Evolutionary conservation across 2,329 filamentous ascomycete genomes (phyloP).

Genomic region (Phoma sp.): DNA sequence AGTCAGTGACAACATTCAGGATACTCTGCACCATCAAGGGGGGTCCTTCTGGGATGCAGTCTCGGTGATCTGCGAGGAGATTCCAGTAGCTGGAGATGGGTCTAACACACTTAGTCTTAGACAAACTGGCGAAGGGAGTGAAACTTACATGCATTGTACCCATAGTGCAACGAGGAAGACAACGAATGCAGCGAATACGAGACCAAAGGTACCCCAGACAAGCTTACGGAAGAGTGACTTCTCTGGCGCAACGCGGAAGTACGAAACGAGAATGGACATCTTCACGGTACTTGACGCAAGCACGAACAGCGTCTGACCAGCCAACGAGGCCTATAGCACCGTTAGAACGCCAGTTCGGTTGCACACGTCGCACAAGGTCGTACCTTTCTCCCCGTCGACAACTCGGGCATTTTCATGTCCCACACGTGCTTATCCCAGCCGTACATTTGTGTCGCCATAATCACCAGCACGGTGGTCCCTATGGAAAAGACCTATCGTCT

Average conservation of each 20-base stretch:
- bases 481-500: slow-evolving; percentile 38
- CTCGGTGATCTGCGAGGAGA: slow-evolving; percentile 42
- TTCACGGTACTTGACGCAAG: slow-evolving; percentile 48
- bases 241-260: slow-evolving; percentile 48
- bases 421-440: slow-evolving; percentile 49
- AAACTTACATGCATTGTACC: slow-evolving; percentile 47
- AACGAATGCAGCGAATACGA: slow-evolving; percentile 44
- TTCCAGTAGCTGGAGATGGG: slow-evolving; percentile 55
- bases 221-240: slow-evolving; percentile 48
- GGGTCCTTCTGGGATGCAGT: slow-evolving; percentile 55
- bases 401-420: slow-evolving; percentile 37
- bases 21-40: slow-evolving; percentile 51
- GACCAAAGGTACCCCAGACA: slow-evolving; percentile 44
- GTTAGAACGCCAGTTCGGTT: slow-evolving; percentile 30
- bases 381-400: slow-evolving; percentile 46
- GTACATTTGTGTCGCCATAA: slow-evolving; percentile 45
- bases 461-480: slow-evolving; percentile 42
- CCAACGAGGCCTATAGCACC: slow-evolving; percentile 44
- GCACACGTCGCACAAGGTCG: slow-evolving; percentile 22
- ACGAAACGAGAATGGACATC: slow-evolving; percentile 48
- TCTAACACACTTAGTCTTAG: slow-evolving; percentile 40
- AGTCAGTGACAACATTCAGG: slow-evolving; percentile 54
- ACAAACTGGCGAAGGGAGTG: neutral
- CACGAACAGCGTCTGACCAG: slow-evolving; percentile 47
- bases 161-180: slow-evolving; percentile 47